These are phyloP conservation scores for Corymbia maculata DNA, from an alignment of 345 rosid genomes.

Conservation along the genomic window DNA sequence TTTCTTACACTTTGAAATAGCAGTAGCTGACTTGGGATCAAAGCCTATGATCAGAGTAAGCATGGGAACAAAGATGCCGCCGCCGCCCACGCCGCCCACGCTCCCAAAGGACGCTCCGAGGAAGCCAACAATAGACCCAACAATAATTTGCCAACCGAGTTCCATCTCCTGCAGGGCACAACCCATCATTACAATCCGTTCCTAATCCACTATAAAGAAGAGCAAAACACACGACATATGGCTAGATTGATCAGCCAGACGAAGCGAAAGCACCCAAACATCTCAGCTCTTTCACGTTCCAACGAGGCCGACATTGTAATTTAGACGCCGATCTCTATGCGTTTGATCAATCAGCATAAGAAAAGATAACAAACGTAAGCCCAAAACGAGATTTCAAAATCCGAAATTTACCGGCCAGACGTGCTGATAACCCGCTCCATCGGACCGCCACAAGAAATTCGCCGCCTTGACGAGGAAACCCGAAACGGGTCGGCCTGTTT, in stretches of 20 bases:
- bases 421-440: slow-evolving; percentile 20
- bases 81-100: slow-evolving; percentile 46
- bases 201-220: not conserved
- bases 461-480: slow-evolving; percentile 1
- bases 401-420: slow-evolving; percentile 32
- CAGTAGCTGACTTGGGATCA: slow-evolving; percentile 42
- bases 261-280: not conserved
- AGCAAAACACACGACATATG: not conserved
- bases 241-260: not conserved
- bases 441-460: slow-evolving; percentile 15
- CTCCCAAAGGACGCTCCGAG: slow-evolving; percentile 45
- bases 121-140: slow-evolving; percentile 34
- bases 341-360: not conserved
- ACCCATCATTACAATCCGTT: not conserved
- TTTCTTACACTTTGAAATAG: slow-evolving; percentile 45
- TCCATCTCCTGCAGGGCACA: slow-evolving; percentile 24
- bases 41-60: slow-evolving; percentile 36
- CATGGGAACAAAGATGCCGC: slow-evolving; percentile 50
- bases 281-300: not conserved
- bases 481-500: not conserved
- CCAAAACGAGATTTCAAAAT: not conserved
- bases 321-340: not conserved
- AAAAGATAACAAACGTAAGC: not conserved
- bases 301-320: not conserved
- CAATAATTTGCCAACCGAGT: slow-evolving; percentile 33